phyloP scores from a whole-genome alignment of 78 protist genomes.

The Planoprotostelium fungivorum region DNA sequence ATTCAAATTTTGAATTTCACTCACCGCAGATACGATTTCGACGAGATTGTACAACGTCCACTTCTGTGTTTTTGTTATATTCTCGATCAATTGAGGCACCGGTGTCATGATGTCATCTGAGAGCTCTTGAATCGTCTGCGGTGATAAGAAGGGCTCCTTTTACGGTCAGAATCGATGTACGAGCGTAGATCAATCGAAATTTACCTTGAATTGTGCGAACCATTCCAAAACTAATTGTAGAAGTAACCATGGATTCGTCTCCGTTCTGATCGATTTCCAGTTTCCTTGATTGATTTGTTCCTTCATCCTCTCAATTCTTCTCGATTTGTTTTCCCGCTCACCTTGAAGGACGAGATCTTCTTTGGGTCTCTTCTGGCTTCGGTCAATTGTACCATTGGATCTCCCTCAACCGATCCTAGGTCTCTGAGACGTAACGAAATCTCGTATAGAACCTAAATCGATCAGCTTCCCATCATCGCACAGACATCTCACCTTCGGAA shows the following conservation, averaged over 20 bases:
- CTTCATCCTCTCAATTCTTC: background rate
- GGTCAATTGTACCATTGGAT: background rate
- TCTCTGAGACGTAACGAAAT: background rate
- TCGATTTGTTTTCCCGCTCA: background rate
- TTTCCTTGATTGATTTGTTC: background rate
- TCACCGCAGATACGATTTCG: background rate
- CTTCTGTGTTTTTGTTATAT: background rate
- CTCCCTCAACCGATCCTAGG: background rate
- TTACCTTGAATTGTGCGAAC: background rate
- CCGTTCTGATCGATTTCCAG: background rate
- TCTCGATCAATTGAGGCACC: background rate
- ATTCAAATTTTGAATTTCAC: too few species aligned
- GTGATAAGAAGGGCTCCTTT: background rate
- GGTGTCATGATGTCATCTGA: background rate
- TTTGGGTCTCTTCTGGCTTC: background rate
- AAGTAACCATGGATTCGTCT: background rate
- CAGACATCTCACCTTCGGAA: background rate
- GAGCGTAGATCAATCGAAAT: too few species aligned
- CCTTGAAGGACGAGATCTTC: background rate
- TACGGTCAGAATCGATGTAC: background rate
- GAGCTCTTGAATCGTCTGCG: background rate
- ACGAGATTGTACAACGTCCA: background rate
- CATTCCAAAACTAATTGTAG: background rate
- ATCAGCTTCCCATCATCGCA: background rate
- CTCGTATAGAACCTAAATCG: background rate